Conservation (phyloP, 2,329 filamentous ascomycete species). For the Moelleriella libera region DNA sequence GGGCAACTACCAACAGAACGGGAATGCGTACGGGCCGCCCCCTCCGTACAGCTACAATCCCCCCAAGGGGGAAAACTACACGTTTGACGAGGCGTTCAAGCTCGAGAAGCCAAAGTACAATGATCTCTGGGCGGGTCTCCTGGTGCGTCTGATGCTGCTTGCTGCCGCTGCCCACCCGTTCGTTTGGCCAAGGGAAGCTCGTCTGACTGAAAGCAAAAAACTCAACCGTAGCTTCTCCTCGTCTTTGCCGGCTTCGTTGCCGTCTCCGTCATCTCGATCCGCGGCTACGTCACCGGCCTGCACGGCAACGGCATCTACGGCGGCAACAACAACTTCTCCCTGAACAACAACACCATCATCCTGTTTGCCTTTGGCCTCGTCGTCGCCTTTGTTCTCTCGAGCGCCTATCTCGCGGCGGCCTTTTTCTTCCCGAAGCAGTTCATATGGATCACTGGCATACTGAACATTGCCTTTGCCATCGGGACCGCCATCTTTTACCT, state of each 20-base stretch:
- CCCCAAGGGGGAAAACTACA: conserved; percentile 22
- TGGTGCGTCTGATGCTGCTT: conserved; percentile 33
- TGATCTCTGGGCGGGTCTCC: conserved; percentile 75
- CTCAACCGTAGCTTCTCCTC: conserved; percentile 41
- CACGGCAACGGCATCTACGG: conserved; percentile 64
- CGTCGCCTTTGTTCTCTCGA: conserved; percentile 62
- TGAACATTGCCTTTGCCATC: conserved; percentile 75
- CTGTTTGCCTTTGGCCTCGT: conserved; percentile 69
- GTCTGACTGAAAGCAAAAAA: neutral
- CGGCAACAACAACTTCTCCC: conserved; percentile 45
- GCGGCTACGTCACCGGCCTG: conserved; percentile 52
- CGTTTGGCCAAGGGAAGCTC: neutral
- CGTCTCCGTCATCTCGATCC: conserved; percentile 61
- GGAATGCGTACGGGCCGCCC: conserved; percentile 12
- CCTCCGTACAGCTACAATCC: conserved; percentile 21
- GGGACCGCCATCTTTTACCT: conserved; percentile 82
- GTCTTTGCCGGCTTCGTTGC: conserved; percentile 62
- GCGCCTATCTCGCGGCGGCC: conserved; percentile 61
- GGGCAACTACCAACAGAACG: conserved; percentile 7
- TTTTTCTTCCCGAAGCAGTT: conserved; percentile 75
- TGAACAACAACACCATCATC: conserved; percentile 75
- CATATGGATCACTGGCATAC: conserved; percentile 82
- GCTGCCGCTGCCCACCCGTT: neutral
- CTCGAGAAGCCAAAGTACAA: conserved; percentile 77
- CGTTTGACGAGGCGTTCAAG: conserved; percentile 72